Conservation (phyloP, 805 yeast genomes). For the Debaryomyces tyrocola region DNA sequence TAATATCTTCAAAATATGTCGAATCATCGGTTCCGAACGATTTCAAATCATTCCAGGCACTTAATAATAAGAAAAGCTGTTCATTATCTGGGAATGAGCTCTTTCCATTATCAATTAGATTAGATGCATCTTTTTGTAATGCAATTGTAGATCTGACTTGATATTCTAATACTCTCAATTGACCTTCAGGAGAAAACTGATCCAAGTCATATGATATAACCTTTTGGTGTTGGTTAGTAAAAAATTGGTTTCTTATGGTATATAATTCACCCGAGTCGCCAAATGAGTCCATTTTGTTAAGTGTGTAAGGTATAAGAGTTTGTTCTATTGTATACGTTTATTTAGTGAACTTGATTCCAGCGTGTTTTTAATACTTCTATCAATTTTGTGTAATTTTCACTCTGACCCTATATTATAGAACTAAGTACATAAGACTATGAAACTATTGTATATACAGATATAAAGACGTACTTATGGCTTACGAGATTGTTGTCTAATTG, state of each 20-base stretch:
- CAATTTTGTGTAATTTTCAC: slow-evolving; percentile 1
- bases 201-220: slow-evolving; percentile 39
- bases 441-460: not conserved
- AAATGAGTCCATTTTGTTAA: slow-evolving; percentile 33
- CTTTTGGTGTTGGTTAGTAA: slow-evolving; percentile 54
- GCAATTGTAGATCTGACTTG: slow-evolving; percentile 42
- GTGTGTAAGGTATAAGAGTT: too few species aligned
- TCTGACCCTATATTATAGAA: too few species aligned
- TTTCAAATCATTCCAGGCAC: slow-evolving; percentile 44
- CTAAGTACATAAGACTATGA: not conserved
- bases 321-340: not conserved
- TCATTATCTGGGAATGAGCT: slow-evolving; percentile 33
- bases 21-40: slow-evolving; percentile 44
- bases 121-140: slow-evolving; percentile 37
- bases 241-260: slow-evolving; percentile 58
- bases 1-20: slow-evolving; percentile 42
- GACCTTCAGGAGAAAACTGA: slow-evolving; percentile 38
- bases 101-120: slow-evolving; percentile 37
- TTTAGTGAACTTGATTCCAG: slow-evolving; percentile 1
- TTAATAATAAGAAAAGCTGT: slow-evolving; percentile 34
- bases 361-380: not conserved
- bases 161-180: slow-evolving; percentile 38
- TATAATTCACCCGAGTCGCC: slow-evolving; percentile 52
- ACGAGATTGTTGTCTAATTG: slow-evolving; percentile 8
- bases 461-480: not conserved